These are phyloP conservation scores for Mortierella sp. DNA, from an alignment of 371 early-diverging fungal genomes.

Conservation along the genomic window DNA sequence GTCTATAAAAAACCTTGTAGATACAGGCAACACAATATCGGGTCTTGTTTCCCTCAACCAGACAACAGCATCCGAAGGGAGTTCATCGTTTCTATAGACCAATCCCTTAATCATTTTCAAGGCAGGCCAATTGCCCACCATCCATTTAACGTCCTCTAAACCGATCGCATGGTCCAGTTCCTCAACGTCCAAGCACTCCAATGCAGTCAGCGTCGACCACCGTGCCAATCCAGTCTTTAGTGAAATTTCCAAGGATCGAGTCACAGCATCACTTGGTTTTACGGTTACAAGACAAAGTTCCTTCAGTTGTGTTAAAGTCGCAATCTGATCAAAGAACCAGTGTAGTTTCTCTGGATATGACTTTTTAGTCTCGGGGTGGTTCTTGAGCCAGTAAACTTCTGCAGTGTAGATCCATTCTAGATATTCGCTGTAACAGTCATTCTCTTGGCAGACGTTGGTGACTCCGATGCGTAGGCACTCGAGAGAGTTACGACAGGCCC, in stretches of 20 bases:
- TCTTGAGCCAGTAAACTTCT: not conserved
- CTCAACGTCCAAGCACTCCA: slow-evolving; percentile 17
- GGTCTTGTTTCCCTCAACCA: slow-evolving; percentile 14
- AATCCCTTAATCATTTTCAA: slow-evolving; percentile 8
- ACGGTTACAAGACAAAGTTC: slow-evolving; percentile 16
- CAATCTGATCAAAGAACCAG: slow-evolving; percentile 18
- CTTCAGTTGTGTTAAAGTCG: not conserved
- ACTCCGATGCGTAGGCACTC: not conserved
- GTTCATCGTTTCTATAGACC: not conserved
- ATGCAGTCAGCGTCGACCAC: slow-evolving; percentile 3
- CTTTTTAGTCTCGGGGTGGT: not conserved
- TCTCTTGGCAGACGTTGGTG: not conserved
- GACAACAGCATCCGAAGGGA: not conserved
- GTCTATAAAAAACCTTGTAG: too few relatives aligned
- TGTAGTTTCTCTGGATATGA: not conserved
- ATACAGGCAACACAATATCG: slow-evolving; percentile 9
- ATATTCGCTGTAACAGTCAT: not conserved
- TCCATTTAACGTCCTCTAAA: slow-evolving; percentile 15
- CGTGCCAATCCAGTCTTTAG: slow-evolving; percentile 8
- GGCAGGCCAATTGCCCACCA: slow-evolving; percentile 16
- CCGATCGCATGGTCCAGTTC: slow-evolving; percentile 15
- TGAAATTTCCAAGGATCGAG: slow-evolving; percentile 5
- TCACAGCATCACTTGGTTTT: not conserved
- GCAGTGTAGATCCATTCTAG: not conserved
- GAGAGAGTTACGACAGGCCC: not conserved